A percentile compares a stretch with the other conserved stretches of the same genome.
Conservation (phyloP, 805 yeast species). For the Saccharomycopsis capsularis region DNA sequence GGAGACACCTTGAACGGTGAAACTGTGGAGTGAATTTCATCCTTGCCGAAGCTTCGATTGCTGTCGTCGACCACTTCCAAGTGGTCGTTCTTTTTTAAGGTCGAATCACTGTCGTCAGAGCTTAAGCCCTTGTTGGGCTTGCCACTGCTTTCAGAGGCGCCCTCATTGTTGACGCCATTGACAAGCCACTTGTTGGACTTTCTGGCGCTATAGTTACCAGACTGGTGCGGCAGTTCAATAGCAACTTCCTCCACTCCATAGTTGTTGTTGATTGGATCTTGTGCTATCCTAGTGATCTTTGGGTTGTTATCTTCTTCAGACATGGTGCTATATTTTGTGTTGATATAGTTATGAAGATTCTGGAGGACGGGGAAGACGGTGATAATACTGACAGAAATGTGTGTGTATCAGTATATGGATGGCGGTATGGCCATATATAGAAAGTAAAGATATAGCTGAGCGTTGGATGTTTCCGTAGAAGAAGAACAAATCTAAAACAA, state of each 20-base stretch:
- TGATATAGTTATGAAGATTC: no score
- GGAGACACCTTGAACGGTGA: slow-evolving; percentile 69
- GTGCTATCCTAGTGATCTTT: not conserved
- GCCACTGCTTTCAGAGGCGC: slow-evolving; percentile 13
- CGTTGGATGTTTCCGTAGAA: no score
- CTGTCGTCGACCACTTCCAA: not conserved
- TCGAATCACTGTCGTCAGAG: not conserved
- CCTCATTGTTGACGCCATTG: slow-evolving; percentile 22
- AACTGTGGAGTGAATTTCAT: slow-evolving; percentile 62
- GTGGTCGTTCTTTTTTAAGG: no score
- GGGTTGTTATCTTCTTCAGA: not conserved
- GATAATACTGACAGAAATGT: not conserved
- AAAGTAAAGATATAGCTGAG: no score
- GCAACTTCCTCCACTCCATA: slow-evolving; percentile 23
- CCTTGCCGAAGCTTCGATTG: slow-evolving; percentile 25
- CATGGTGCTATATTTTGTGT: no score
- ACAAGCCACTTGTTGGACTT: slow-evolving; percentile 43
- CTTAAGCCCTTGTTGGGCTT: not conserved
- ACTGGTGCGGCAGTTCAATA: slow-evolving; percentile 37
- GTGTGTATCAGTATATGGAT: no score
- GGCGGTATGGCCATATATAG: no score
- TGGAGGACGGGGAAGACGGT: not conserved
- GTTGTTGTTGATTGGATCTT: slow-evolving; percentile 9
- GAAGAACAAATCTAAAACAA: no score
- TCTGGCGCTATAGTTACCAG: slow-evolving; percentile 52